These are phyloP conservation scores for apple (Malus domestica) DNA, from an alignment of 306 rosid species.

Conservation along the genomic window DNA sequence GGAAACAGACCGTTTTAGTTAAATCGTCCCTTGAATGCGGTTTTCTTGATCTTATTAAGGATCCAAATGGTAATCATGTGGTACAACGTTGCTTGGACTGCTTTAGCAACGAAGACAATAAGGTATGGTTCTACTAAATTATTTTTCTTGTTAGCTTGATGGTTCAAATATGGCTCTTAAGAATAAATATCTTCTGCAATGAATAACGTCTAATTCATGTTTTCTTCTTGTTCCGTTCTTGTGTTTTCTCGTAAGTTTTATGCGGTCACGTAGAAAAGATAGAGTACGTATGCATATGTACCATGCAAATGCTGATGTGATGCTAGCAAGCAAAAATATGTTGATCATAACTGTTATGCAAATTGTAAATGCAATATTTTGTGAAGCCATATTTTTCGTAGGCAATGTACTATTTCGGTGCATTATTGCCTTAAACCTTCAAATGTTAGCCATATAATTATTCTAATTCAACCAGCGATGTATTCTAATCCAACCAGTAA, in stretches of 20 bases:
- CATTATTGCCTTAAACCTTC: no score
- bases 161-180: background rate
- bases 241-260: background rate
- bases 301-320: background rate
- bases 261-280: background rate
- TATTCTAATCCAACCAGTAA: no score
- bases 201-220: background rate
- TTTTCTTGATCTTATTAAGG: slow-evolving; percentile 59
- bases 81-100: slow-evolving; percentile 62
- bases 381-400: no score
- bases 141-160: background rate
- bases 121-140: slow-evolving; percentile 24
- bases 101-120: slow-evolving; percentile 44
- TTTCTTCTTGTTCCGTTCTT: background rate
- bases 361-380: background rate
- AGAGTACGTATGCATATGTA: no score
- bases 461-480: no score
- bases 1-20: slow-evolving; percentile 28
- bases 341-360: background rate
- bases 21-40: slow-evolving; percentile 50
- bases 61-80: slow-evolving; percentile 58
- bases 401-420: no score
- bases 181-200: background rate
- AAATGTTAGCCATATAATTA: no score
- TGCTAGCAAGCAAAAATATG: background rate